phyloP scores from a whole-genome alignment of 805 yeast species.

The Kuraishia floccosa region DNA sequence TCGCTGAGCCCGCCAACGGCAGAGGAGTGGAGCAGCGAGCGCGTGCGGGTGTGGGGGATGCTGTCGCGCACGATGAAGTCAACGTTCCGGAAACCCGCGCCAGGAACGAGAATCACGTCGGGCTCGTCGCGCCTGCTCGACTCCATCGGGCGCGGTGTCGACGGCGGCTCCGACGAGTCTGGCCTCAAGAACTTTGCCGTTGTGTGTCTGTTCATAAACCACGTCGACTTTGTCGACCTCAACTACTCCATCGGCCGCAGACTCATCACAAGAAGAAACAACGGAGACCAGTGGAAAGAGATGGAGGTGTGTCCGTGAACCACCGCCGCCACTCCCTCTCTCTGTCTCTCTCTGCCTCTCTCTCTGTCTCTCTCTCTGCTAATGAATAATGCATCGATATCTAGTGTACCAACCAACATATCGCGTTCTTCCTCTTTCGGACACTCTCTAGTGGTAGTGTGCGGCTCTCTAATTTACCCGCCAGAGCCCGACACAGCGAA shows the following conservation, averaged over 20 bases:
- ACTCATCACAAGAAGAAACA: constrained; percentile 39
- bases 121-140: constrained; percentile 51
- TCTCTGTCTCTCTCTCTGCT: too few species aligned
- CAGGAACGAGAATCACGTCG: constrained; percentile 46
- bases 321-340: not conserved
- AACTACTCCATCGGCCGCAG: constrained; percentile 42
- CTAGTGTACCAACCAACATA: too few species aligned
- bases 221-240: constrained; percentile 58
- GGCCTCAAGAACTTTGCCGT: constrained; percentile 57
- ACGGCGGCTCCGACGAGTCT: constrained; percentile 62
- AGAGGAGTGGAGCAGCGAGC: constrained; percentile 61
- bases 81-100: constrained; percentile 63
- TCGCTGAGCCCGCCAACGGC: constrained; percentile 31
- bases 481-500: too few species aligned
- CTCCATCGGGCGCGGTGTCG: constrained; percentile 71
- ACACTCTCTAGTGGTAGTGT: too few species aligned
- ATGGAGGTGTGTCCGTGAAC: constrained; percentile 64
- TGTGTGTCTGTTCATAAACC: constrained; percentile 55
- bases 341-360: not conserved
- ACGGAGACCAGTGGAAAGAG: constrained; percentile 61
- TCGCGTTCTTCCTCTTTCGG: too few species aligned
- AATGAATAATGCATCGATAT: too few species aligned
- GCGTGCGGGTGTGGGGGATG: constrained; percentile 48
- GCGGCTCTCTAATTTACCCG: too few species aligned
- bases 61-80: constrained; percentile 51